These are phyloP conservation scores for Saksenaea oblongispora DNA, from an alignment of 371 early-diverging fungal genomes.

Conservation along the genomic window DNA sequence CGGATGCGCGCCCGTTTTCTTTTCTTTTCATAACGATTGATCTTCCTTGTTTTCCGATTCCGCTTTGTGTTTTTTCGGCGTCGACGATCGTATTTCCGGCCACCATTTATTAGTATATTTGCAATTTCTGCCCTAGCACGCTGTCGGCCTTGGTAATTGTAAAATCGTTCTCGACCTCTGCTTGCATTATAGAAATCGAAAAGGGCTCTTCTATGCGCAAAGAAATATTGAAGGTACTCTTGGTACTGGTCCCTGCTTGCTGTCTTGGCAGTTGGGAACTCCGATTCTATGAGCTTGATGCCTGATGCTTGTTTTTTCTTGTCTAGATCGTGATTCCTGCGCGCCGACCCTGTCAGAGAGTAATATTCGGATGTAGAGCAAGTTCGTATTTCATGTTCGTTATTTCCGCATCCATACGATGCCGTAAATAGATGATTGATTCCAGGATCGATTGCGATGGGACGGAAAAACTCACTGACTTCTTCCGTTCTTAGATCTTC, in stretches of 20 bases:
- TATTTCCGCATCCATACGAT: not conserved
- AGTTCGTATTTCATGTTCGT: not conserved
- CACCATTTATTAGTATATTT: not conserved
- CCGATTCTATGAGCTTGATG: not conserved
- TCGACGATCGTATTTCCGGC: not conserved
- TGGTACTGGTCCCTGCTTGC: too few relatives aligned
- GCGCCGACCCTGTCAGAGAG: not conserved
- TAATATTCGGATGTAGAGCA: not conserved
- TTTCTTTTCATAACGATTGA: too few relatives aligned
- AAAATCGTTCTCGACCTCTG: not conserved
- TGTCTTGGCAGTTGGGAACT: not conserved
- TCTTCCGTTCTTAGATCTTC: too few relatives aligned
- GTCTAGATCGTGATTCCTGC: not conserved
- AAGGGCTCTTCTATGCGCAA: not conserved
- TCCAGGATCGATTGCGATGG: not conserved
- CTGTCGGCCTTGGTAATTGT: not conserved
- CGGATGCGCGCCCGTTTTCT: too few relatives aligned
- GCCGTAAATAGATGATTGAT: not conserved
- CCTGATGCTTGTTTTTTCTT: not conserved
- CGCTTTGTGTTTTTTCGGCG: too few relatives aligned
- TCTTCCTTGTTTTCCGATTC: too few relatives aligned
- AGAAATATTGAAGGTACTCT: not conserved
- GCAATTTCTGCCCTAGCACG: not conserved
- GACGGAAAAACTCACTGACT: too few relatives aligned
- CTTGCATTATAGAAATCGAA: not conserved